Evolutionary conservation across 2,329 filamentous ascomycete species (phyloP), one percentile per base, ranked within the genome.

Genomic region (Dactylellina sp.): DNA sequence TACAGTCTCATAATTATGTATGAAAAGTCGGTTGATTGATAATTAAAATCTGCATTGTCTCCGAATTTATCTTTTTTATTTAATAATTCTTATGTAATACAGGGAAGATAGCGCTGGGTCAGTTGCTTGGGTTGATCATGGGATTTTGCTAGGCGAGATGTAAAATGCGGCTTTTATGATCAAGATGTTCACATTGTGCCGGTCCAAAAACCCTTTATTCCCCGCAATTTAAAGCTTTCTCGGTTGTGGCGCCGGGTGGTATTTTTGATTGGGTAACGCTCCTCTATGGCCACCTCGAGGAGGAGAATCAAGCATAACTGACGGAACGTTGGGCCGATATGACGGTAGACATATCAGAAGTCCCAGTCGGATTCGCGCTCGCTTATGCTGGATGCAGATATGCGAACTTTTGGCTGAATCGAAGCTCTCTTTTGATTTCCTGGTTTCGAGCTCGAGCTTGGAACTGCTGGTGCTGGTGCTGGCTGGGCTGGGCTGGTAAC

Each of bases 251-350:
- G 50, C 52, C 16, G 16, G 16, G 2, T 32, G 3, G 4, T 57
- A 44, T 32, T 6, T 71, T n/a, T 71, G 65, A 71, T 71, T 71
- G 65, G 65, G 20, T 24, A 40, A 14, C 25, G 12, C 18, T 32
- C 14, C 28, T 18, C 53, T 20, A 22, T 24, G 35, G 37, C 37
- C 9, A 47, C 42, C 11, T 49, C n/a, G 47, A 56, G 16, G n/a
- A 24, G 28, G 40, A 39, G 20, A 18, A 32, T 25, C 16, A 6
- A 50, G 63, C 28, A 40, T 18, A 68, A 46, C 16, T 46, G 39
- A 46, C 59, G 66, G 66, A 59, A 71, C 22, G 12, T 22, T 63
- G 66, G 50, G 65, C 65, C 65, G 65, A 63, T 71, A 62, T 35
- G n/a, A 62, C 65, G 65, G 28, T n/a, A 16, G 14, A 22, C 20